These are phyloP conservation scores for Talaromyces funiculosus DNA, from an alignment of 2,329 filamentous ascomycete species.

Conservation along the genomic window DNA sequence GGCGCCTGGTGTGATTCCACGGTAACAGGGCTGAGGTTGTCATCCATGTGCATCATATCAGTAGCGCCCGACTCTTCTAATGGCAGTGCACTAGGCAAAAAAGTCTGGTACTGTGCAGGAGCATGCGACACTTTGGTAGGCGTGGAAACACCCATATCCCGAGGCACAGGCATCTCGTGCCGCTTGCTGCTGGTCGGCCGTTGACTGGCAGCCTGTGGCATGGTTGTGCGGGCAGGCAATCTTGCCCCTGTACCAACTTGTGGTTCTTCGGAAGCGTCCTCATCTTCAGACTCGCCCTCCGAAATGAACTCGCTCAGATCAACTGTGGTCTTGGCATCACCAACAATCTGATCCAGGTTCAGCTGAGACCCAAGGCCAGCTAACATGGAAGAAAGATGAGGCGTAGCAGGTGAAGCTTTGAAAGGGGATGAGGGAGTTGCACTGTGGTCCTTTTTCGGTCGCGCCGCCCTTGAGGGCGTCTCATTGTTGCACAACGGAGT, in stretches of 20 bases:
- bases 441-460: neutral
- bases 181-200: conserved; percentile 57
- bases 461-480: neutral
- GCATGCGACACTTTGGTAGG: conserved; percentile 29
- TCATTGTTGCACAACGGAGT: neutral
- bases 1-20: conserved; percentile 70
- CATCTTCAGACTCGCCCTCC: conserved; percentile 36
- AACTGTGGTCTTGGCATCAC: conserved; percentile 47
- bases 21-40: conserved; percentile 64
- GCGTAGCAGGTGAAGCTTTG: conserved; percentile 54
- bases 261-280: conserved; percentile 23
- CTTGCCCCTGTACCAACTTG: conserved; percentile 27
- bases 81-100: conserved; percentile 22
- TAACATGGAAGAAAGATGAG: conserved; percentile 63
- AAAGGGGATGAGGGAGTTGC: conserved; percentile 35
- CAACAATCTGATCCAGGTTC: conserved; percentile 54
- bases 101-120: conserved; percentile 30
- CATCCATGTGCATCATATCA: conserved; percentile 37
- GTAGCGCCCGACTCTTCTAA: conserved; percentile 38
- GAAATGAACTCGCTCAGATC: conserved; percentile 37
- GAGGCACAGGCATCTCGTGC: conserved; percentile 35
- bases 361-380: conserved; percentile 56
- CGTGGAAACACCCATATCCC: conserved; percentile 38
- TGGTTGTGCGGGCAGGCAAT: conserved; percentile 54
- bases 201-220: conserved; percentile 46